Percentiles rank a stretch among this genome's conserved stretches.
Evolutionary conservation across 1,139 yeast species (phyloP).

Genomic region (Candida tropicalis): DNA sequence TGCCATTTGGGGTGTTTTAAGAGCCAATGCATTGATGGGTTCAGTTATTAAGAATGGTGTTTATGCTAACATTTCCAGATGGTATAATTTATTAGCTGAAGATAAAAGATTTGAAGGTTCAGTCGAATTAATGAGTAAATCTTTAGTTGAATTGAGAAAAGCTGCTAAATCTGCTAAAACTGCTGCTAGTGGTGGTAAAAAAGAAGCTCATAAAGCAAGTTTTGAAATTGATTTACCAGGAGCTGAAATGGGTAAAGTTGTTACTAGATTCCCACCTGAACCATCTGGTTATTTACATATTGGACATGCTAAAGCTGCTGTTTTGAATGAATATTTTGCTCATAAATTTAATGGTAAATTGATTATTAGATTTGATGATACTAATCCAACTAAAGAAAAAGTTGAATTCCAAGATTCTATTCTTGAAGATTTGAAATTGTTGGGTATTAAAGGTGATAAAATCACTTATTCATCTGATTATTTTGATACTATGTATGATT

Average conservation of each 20-base stretch:
- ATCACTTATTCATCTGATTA: constrained; percentile 91
- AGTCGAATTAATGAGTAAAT: constrained; percentile 66
- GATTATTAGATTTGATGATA: constrained; percentile 94
- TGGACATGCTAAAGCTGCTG: constrained; percentile 98
- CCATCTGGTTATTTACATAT: constrained; percentile 89
- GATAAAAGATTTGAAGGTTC: constrained; percentile 67
- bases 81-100: constrained; percentile 81
- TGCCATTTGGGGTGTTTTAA: constrained; percentile 90
- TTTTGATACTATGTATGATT: constrained; percentile 86
- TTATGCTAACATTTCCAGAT: constrained; percentile 85
- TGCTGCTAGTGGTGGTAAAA: constrained; percentile 57
- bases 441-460: constrained; percentile 90
- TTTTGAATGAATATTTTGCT: constrained; percentile 94
- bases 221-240: constrained; percentile 90
- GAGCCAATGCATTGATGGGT: constrained; percentile 92
- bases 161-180: constrained; percentile 49
- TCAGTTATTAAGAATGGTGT: constrained; percentile 84
- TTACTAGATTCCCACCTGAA: constrained; percentile 95
- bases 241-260: constrained; percentile 91
- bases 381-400: constrained; percentile 95
- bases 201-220: constrained; percentile 84
- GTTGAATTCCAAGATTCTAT: constrained; percentile 90
- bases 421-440: constrained; percentile 80
- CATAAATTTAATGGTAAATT: constrained; percentile 91
- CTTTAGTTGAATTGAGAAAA: constrained; percentile 75